Base-by-base conservation (phyloP, 495 filamentous ascomycete species). In the Hypoxylon rickii region DNA sequence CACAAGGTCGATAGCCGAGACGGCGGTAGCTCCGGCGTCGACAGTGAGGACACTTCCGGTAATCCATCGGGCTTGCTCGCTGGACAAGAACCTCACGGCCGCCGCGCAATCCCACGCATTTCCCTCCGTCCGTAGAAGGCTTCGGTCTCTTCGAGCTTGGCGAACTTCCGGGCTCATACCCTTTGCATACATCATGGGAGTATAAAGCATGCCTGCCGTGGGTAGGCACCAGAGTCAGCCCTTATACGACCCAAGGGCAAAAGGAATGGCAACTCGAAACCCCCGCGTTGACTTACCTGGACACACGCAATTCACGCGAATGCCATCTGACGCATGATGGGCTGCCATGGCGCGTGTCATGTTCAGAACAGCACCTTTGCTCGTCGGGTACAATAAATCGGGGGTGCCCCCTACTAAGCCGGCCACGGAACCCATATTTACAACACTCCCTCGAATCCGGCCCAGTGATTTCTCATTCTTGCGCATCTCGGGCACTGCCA, bases 311-410 rank as follows among this genome's bases (percentile, higher is more conserved):
- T 85, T 85, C 0, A 84, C 81, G 11, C 81, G 55, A 32, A 85
- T 82, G 3, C 76, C 76, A 6, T 82, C 73, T 2, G 40, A 26
- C 0, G 72, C 80, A 69, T 84, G 81, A 55, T 85, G 79, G 0
- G 77, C 79, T 2, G 80, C 80, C 81, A 83, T 83, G 4, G 79
- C 79, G 12, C 81, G 58, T 7, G 81, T 84, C 78, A 85, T 77
- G 38, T 84, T 79, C 0, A 84, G 71, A 6, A 84, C 71, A 0
- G 82, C 82, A 0, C 83, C 83, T 55, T 86, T 86, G 43, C 71
- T 77, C 12, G 82, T 85, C 17, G 83, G 83, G 67, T 86, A 86
- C 7, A 86, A 64, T 1, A 86, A 51, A 69, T 80, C 73, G 2
- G 81, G 83, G 15, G 80, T 83, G 3, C 83, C 83, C 1, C 82